A percentile compares a stretch with the other conserved stretches of the same genome.
Evolutionary conservation across 768 basidiomycete species (phyloP).

Genomic region (Lepiota venenata): DNA sequence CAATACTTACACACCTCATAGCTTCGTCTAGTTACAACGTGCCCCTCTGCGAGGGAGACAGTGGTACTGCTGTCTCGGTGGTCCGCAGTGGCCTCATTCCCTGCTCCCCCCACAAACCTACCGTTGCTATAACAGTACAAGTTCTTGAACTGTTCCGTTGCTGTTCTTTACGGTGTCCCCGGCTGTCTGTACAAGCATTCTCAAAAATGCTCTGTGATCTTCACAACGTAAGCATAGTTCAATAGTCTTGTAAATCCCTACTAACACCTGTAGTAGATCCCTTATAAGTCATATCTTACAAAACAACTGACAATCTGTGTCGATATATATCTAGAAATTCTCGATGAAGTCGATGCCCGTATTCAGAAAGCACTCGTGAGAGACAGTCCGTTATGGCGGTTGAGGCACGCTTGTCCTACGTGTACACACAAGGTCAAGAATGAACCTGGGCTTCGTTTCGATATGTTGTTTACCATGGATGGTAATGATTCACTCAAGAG

Average conservation of each 20-base stretch:
- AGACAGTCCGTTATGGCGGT: slow-evolving; percentile 17
- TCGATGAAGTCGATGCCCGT: not conserved
- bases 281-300: too few species aligned
- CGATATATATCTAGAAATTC: slow-evolving; percentile 23
- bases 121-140: slow-evolving; percentile 17
- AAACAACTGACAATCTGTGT: too few species aligned
- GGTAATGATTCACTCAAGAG: slow-evolving; percentile 25
- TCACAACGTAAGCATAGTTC: slow-evolving; percentile 19
- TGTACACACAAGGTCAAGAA: slow-evolving; percentile 19
- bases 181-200: slow-evolving; percentile 24
- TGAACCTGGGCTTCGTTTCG: slow-evolving; percentile 18
- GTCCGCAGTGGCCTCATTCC: slow-evolving; percentile 23
- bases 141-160: slow-evolving; percentile 21
- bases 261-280: too few species aligned
- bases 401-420: slow-evolving; percentile 11
- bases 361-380: slow-evolving; percentile 21
- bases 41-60: too few species aligned
- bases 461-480: slow-evolving; percentile 23
- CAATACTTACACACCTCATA: too few species aligned
- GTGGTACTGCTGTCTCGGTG: slow-evolving; percentile 14
- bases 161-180: slow-evolving; percentile 19
- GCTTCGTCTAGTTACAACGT: too few species aligned
- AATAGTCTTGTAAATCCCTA: too few species aligned
- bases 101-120: slow-evolving; percentile 18
- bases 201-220: slow-evolving; percentile 26